Evolutionary conservation across 441 rosid species (phyloP).

Genomic region (Populus hybrid): DNA sequence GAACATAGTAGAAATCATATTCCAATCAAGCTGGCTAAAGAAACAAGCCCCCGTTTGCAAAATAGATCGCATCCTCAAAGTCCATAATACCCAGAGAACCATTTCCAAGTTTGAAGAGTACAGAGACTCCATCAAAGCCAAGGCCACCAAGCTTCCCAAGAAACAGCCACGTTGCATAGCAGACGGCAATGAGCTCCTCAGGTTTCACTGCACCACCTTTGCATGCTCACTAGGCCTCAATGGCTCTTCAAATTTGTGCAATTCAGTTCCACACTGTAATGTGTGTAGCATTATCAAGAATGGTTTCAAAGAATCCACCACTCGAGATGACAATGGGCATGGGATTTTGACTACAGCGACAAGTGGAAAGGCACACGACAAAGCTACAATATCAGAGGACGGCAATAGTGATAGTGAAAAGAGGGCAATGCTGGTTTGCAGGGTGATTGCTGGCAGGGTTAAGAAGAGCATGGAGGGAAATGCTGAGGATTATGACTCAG

Average conservation of each 20-base stretch:
- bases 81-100: slow-evolving; percentile 63
- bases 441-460: slow-evolving; percentile 79
- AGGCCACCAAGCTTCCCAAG: slow-evolving; percentile 50
- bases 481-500: slow-evolving; percentile 57
- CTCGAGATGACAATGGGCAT: slow-evolving; percentile 11
- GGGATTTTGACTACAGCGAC: slow-evolving; percentile 77
- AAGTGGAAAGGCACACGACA: slow-evolving; percentile 72
- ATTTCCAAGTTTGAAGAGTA: slow-evolving; percentile 67
- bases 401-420: slow-evolving; percentile 20
- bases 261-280: slow-evolving; percentile 46
- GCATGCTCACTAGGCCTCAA: slow-evolving; percentile 57
- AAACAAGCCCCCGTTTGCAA: slow-evolving; percentile 58
- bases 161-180: slow-evolving; percentile 79
- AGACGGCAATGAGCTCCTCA: slow-evolving; percentile 78
- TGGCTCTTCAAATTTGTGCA: slow-evolving; percentile 63
- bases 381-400: slow-evolving; percentile 26
- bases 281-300: slow-evolving; percentile 60
- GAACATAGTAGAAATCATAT: slow-evolving; percentile 83
- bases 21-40: slow-evolving; percentile 81
- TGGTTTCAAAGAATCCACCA: slow-evolving; percentile 44
- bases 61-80: slow-evolving; percentile 69
- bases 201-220: slow-evolving; percentile 64
- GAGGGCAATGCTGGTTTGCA: slow-evolving; percentile 75
- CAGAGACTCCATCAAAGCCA: slow-evolving; percentile 64
- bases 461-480: slow-evolving; percentile 43